A percentile compares a stretch with the other conserved stretches of the same genome.
These are phyloP conservation scores for Leavenworthia alabamica DNA, from an alignment of 345 rosid genomes.

Conservation along the genomic window DNA sequence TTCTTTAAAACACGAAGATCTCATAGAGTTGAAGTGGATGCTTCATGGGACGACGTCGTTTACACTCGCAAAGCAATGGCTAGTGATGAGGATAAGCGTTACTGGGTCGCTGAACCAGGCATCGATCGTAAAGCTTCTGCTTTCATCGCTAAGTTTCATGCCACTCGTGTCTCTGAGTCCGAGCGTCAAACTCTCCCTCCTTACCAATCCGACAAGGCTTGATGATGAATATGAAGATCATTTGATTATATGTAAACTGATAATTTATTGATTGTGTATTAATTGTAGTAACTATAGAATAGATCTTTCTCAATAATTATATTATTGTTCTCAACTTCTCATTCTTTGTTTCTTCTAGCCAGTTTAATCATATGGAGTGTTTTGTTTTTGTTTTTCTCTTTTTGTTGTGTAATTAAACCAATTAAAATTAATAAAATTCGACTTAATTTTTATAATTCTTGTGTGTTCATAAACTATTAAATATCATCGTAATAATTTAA, in stretches of 20 bases:
- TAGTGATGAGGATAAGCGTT: constrained; percentile 40
- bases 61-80: constrained; percentile 37
- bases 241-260: constrained; percentile 15
- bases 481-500: not conserved
- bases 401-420: not conserved
- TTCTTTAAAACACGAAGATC: constrained; percentile 33
- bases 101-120: constrained; percentile 45
- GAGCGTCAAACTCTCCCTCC: constrained; percentile 28
- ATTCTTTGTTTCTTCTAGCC: not conserved
- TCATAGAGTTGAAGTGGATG: constrained; percentile 26
- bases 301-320: not conserved
- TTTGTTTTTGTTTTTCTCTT: no score
- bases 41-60: constrained; percentile 18
- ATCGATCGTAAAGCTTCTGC: constrained; percentile 46
- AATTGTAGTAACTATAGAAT: constrained; percentile 8
- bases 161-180: constrained; percentile 31
- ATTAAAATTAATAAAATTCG: not conserved
- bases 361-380: not conserved
- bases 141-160: constrained; percentile 45
- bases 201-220: constrained; percentile 24
- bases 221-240: constrained; percentile 16
- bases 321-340: constrained; percentile 4
- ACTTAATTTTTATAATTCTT: constrained; percentile 3
- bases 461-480: not conserved
- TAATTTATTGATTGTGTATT: constrained; percentile 19